Evolutionary conservation across 352 stramenopile genomes (phyloP).

Genomic region (Aphanomyces astaci): DNA sequence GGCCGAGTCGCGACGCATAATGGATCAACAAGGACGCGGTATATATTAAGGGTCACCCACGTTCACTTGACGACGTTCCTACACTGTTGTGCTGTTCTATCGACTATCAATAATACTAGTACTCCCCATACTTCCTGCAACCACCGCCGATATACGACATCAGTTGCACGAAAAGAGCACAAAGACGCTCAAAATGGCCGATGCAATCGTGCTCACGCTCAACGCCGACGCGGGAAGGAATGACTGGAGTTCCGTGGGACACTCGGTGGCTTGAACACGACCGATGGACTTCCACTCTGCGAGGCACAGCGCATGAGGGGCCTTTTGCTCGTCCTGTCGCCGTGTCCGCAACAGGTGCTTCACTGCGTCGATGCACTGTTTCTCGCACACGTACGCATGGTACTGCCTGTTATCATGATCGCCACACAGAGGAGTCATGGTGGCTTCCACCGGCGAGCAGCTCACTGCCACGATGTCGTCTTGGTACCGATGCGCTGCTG

Average conservation of each 20-base stretch:
- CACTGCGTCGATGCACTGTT: conserved; percentile 20
- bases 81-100: neutral
- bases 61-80: neutral
- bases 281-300: conserved; percentile 17
- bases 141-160: neutral
- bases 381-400: conserved; percentile 15
- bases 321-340: neutral
- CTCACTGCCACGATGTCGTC: neutral
- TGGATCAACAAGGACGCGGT: neutral
- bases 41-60: neutral
- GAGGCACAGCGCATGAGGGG: conserved; percentile 5
- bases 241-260: neutral
- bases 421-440: conserved; percentile 17
- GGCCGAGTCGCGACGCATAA: too few species aligned
- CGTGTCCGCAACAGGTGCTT: conserved; percentile 13
- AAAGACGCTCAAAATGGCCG: conserved; percentile 9
- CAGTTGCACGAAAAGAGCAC: conserved; percentile 20
- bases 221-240: neutral
- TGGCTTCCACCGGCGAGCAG: neutral
- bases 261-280: conserved; percentile 6
- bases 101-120: too few species aligned
- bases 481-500: neutral
- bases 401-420: neutral
- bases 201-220: conserved; percentile 22
- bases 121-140: too few species aligned